Evolutionary conservation across 768 basidiomycete species (phyloP).

Genomic region (Gymnopilus dilepis): DNA sequence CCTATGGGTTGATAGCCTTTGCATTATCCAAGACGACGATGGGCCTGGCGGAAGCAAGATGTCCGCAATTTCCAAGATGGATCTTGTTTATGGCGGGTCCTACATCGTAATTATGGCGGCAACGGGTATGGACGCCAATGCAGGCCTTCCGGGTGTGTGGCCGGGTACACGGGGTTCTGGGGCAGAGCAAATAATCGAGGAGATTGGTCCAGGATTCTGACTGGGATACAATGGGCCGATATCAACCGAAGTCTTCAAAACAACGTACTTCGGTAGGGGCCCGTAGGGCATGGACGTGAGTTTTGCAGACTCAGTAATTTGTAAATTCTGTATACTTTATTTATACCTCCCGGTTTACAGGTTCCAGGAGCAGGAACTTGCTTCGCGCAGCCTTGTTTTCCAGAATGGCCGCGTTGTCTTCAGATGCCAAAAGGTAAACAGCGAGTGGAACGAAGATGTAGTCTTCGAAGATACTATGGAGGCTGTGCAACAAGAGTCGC

Average conservation of each 20-base stretch:
- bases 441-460: background rate
- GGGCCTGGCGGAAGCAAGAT: constrained; percentile 7
- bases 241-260: background rate
- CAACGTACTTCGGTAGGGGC: background rate
- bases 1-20: constrained; percentile 17
- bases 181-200: background rate
- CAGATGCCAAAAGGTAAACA: background rate
- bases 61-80: constrained; percentile 12
- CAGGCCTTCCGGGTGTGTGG: constrained; percentile 10
- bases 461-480: background rate
- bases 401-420: background rate
- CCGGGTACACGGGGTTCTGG: background rate
- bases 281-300: constrained; percentile 10
- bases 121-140: constrained; percentile 4
- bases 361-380: background rate
- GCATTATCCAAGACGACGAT: constrained; percentile 13
- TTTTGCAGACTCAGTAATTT: too few species aligned
- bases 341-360: background rate
- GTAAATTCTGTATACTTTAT: too few species aligned
- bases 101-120: constrained; percentile 3
- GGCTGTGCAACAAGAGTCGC: background rate
- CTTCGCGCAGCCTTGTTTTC: background rate
- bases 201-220: constrained; percentile 3
- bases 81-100: background rate
- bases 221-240: background rate